Evolutionary conservation across 768 basidiomycete species (phyloP).

Genomic region (Neoboletus subvelutipes): DNA sequence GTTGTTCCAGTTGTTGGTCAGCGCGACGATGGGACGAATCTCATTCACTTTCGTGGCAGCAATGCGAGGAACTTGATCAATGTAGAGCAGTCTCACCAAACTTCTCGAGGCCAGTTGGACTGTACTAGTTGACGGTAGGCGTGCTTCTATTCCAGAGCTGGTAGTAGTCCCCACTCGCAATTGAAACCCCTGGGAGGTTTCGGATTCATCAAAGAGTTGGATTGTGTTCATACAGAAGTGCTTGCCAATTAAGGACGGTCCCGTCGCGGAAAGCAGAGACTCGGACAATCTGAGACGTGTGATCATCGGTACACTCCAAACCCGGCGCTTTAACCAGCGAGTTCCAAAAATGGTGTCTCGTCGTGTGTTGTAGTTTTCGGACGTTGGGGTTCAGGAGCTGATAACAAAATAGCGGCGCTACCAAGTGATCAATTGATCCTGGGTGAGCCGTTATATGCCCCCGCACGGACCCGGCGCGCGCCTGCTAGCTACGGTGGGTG

Average conservation of each 20-base stretch:
- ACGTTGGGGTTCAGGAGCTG: neutral
- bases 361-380: neutral
- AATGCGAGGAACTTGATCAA: constrained; percentile 27
- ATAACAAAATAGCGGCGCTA: neutral
- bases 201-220: too few relatives aligned
- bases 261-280: neutral
- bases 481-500: neutral
- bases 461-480: neutral
- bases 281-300: neutral
- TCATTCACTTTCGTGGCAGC: constrained; percentile 9
- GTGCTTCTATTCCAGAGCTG: too few relatives aligned
- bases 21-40: constrained; percentile 22
- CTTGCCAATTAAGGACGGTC: too few relatives aligned
- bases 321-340: neutral
- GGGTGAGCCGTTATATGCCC: neutral
- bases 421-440: neutral
- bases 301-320: neutral
- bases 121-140: too few relatives aligned
- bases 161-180: too few relatives aligned
- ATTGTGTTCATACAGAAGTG: too few relatives aligned
- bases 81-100: constrained; percentile 26
- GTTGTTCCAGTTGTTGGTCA: constrained; percentile 25
- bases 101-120: too few relatives aligned
- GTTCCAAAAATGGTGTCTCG: neutral
- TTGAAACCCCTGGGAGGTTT: too few relatives aligned